phyloP scores from a whole-genome alignment of 768 basidiomycete genomes.

The Hirschioporus abietinus region DNA sequence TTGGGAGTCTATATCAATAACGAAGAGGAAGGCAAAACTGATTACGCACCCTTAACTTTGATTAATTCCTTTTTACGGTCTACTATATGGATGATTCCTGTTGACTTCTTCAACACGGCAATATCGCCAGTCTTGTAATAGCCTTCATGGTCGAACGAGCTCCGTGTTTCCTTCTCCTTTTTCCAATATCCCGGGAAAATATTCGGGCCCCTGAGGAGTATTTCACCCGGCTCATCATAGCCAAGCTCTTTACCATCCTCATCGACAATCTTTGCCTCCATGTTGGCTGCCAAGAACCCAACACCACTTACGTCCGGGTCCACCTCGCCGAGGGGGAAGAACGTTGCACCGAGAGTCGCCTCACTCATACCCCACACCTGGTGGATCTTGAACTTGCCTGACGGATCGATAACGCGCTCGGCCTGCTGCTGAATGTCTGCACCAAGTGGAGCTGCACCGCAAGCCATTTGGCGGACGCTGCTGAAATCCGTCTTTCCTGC shows the following conservation, averaged over 20 bases:
- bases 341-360: conserved; percentile 25
- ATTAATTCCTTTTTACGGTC: conserved; percentile 22
- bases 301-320: conserved; percentile 17
- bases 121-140: conserved; percentile 76
- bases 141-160: conserved; percentile 60
- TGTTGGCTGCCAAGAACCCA: conserved; percentile 41
- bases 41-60: conserved; percentile 18
- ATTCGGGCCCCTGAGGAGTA: conserved; percentile 45
- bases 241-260: conserved; percentile 47
- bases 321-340: conserved; percentile 17
- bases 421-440: conserved; percentile 23
- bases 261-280: conserved; percentile 57
- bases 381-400: conserved; percentile 11
- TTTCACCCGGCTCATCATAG: conserved; percentile 57
- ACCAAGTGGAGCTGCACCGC: conserved; percentile 33
- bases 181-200: conserved; percentile 68
- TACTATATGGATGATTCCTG: conserved; percentile 6
- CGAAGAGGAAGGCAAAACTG: neutral
- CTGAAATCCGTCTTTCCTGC: conserved; percentile 30
- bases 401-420: conserved; percentile 18
- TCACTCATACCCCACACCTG: conserved; percentile 29
- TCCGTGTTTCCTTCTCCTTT: conserved; percentile 58
- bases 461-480: conserved; percentile 25
- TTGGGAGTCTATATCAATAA: neutral
- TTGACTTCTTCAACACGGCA: conserved; percentile 51